Evolutionary conservation across 129 eudicot genomes (phyloP).

Genomic region (Helianthus tuberosus): DNA sequence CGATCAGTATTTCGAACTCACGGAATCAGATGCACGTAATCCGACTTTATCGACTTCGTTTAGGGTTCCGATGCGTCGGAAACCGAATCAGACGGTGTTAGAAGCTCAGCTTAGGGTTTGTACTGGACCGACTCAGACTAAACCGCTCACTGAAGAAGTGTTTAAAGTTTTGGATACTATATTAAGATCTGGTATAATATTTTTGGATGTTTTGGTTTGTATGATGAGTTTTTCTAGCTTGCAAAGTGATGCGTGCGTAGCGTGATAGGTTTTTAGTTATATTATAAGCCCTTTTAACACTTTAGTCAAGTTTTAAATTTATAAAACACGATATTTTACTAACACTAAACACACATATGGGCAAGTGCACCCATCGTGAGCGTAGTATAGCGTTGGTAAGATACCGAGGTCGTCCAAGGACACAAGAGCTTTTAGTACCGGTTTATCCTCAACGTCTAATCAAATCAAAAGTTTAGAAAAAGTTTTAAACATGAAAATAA

Average conservation of each 20-base stretch:
- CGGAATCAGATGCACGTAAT: conserved; percentile 32
- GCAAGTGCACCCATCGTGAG: too few relatives aligned
- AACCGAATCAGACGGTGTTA: conserved; percentile 81
- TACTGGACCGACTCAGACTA: conserved; percentile 95
- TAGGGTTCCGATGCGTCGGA: conserved; percentile 5
- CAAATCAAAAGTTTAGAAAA: too few relatives aligned
- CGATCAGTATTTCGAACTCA: conserved; percentile 43
- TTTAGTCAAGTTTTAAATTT: too few relatives aligned
- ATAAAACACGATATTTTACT: too few relatives aligned
- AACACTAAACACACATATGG: too few relatives aligned
- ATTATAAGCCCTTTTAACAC: too few relatives aligned
- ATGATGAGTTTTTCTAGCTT: conserved; percentile 1
- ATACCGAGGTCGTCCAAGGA: too few relatives aligned
- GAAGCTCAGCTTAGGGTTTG: conserved; percentile 96
- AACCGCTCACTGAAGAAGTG: conserved; percentile 84
- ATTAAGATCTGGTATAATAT: conserved; percentile 67
- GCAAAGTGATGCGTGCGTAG: background rate
- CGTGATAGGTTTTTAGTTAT: background rate
- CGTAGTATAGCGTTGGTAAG: too few relatives aligned
- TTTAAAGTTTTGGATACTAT: conserved; percentile 84
- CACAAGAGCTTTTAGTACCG: too few relatives aligned
- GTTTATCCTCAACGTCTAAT: too few relatives aligned
- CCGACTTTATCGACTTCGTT: too few relatives aligned
- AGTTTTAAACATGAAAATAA: too few relatives aligned
- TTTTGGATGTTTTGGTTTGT: background rate